Evolutionary conservation across 2,329 filamentous ascomycete genomes (phyloP).

Genomic region (Amauroascus niger): DNA sequence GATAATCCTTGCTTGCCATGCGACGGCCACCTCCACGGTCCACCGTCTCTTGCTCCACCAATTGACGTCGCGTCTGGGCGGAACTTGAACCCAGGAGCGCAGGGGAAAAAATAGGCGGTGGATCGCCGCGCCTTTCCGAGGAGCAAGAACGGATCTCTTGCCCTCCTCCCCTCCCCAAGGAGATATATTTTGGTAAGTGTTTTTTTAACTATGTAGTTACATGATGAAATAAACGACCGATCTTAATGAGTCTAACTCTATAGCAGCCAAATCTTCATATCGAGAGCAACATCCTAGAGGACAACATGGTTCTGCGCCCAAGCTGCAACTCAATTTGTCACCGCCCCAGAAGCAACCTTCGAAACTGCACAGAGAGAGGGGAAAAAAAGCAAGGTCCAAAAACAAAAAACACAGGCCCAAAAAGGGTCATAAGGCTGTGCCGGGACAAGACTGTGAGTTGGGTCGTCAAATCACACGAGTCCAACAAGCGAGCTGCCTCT

Average conservation of each 20-base stretch:
- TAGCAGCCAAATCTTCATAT: not conserved
- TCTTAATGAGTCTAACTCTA: too few relatives aligned
- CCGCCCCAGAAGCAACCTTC: not conserved
- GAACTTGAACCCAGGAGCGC: not conserved
- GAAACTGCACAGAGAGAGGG: not conserved
- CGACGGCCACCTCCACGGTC: slow-evolving; percentile 9
- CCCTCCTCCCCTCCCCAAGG: not conserved
- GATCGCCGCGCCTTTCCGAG: slow-evolving; percentile 7
- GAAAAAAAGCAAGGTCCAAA: not conserved
- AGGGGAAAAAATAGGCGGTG: slow-evolving; percentile 3
- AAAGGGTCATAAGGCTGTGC: slow-evolving; percentile 3
- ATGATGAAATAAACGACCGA: too few relatives aligned
- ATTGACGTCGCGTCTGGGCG: not conserved
- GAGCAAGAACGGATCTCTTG: not conserved
- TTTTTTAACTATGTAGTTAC: too few relatives aligned
- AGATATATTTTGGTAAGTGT: too few relatives aligned
- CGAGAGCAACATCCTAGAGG: not conserved
- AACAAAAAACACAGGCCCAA: not conserved
- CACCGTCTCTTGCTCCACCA: not conserved
- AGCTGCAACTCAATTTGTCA: not conserved
- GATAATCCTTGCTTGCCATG: slow-evolving; percentile 12
- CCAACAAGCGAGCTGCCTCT: slow-evolving; percentile 1
- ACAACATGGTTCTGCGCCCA: too few relatives aligned
- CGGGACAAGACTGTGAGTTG: not conserved
- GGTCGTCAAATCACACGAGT: not conserved